Evolutionary conservation across 139 green algal genomes (phyloP), one percentile per base, ranked within the genome.

Genomic region (Penium margaritaceum): DNA sequence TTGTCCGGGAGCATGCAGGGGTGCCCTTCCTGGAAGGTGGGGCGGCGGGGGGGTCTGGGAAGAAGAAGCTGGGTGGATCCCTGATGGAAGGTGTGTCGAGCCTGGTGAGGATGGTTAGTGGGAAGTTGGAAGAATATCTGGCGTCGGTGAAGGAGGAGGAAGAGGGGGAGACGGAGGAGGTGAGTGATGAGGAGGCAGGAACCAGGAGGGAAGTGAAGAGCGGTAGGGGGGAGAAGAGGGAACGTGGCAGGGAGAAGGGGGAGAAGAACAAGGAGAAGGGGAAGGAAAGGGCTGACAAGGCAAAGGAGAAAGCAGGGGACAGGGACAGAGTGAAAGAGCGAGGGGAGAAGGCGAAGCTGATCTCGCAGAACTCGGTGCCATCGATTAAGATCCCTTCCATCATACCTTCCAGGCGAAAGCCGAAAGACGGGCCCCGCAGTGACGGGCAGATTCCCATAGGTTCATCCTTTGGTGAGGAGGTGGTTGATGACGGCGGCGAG

Each of bases 121-220:
- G n/a, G n/a, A n/a, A n/a, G n/a, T n/a, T n/a, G n/a, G n/a, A n/a
- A n/a, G n/a, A n/a, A n/a, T n/a, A n/a, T n/a, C n/a, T n/a, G n/a
- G 51, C 51, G n/a, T 60, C 51, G 51, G 51, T 60, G 2, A 60
- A 60, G 51, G 51, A 60, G 51, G 51, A 60, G 17, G 51, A 60
- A 60, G 51, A n/a, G 19, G 51, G 24, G 19, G 51, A 60, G 51
- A 60, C 30, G 51, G 51, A 60, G 51, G 55, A 64, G 12, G 27
- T 32, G 55, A 64, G 29, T 24, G 30, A 36, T 24, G 55, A 64
- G 34, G 12, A 3, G 27, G 55, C 21, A 36, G 55, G 36, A 21
- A 64, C 21, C 27, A 29, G 12, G 30, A 64, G 30, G 30, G 55
- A 64, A 29, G 30, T 34, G 41, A 12, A 51, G 41, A 12, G 41